Base-by-base conservation (phyloP, 2,329 filamentous ascomycete species). In the Aureobasidium sp. region DNA sequence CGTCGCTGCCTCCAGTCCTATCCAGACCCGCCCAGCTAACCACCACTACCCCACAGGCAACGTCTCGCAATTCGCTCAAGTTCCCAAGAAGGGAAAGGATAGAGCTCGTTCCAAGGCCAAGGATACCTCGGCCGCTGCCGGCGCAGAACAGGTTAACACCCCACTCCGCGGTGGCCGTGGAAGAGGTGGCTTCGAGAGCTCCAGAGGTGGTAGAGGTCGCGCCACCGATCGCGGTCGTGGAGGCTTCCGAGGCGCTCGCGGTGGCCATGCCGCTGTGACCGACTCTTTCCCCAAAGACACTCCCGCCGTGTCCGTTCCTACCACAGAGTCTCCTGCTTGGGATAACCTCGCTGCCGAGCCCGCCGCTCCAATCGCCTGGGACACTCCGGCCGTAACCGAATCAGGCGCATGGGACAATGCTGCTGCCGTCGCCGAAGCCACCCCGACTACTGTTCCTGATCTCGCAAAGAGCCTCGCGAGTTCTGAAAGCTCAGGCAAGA, bases 51-150 rank as follows among this genome's bases (percentile, higher is more conserved):
- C 48, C 41, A 30, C 42, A 91, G 90, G 90, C 70, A 83, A 85
- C 67, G 87, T 92, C 70, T 86, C 89, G 66, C 89, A 91, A 79
- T 94, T 91, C 85, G 87, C 86, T 69, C 89, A 93, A 74, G 89
- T 94, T 67, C 45, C 57, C 57, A 90, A 89, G 81, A 83, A 85
- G 71, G 88, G 88, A 79, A 92, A 91, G 80, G 85, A 88, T 69
- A 80, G 83, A 67, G 78, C 86, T 69, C 86, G 86, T 75, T 82
- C 86, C 67, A 93, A 92, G 82, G 79, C 81, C 65, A 88, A 89
- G 75, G 85, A 89, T 60, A 75, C 82, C 61, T 68, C 76, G 60
- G 72, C 81, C 63, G 75, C 80, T 65, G 76, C 80, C 63, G 77
- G 82, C 62, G 75, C 81, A 63, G 80, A 81, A 67, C 81, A 84